Percentiles rank a stretch among this genome's conserved stretches.
Evolutionary conservation across 495 filamentous ascomycete species (phyloP).

Genomic region (Cetradonia linearis): DNA sequence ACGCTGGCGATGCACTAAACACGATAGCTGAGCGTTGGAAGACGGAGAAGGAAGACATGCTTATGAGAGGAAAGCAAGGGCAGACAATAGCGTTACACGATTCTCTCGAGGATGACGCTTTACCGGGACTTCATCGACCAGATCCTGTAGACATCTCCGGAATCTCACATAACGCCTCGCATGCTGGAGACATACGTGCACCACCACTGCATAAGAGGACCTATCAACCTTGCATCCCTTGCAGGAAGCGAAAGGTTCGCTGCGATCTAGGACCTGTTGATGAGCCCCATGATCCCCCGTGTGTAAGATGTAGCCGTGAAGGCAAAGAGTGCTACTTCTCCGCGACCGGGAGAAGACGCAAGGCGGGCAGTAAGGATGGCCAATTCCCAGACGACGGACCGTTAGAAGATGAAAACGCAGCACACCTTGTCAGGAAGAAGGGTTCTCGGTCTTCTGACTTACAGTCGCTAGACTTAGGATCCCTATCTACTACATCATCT

Average conservation of each 20-base stretch:
- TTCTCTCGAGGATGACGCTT: no score
- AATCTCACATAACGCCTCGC: no score
- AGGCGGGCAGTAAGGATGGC: slow-evolving; percentile 52
- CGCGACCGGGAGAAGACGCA: slow-evolving; percentile 86
- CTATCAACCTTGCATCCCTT: slow-evolving; percentile 27
- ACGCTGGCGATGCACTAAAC: slow-evolving; percentile 3
- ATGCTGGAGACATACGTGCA: no score
- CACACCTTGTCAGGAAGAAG: slow-evolving; percentile 40
- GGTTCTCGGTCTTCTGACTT: slow-evolving; percentile 4
- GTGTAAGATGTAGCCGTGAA: slow-evolving; percentile 85
- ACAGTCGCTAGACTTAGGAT: slow-evolving; percentile 5
- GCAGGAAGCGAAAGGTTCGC: slow-evolving; percentile 24
- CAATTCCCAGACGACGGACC: slow-evolving; percentile 24
- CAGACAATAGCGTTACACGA: no score
- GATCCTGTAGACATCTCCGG: no score
- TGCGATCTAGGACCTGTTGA: slow-evolving; percentile 50
- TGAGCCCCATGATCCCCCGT: slow-evolving; percentile 86
- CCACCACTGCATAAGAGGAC: slow-evolving; percentile 19
- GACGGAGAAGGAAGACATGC: no score
- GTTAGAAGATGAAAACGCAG: slow-evolving; percentile 35
- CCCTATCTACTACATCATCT: slow-evolving; percentile 12
- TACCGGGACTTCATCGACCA: no score
- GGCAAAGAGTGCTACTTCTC: slow-evolving; percentile 94
- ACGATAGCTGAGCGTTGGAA: slow-evolving; percentile 13
- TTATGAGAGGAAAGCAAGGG: no score